Conservation (phyloP, 2,329 filamentous ascomycete genomes). For the Myriosclerotinia scirpicola region DNA sequence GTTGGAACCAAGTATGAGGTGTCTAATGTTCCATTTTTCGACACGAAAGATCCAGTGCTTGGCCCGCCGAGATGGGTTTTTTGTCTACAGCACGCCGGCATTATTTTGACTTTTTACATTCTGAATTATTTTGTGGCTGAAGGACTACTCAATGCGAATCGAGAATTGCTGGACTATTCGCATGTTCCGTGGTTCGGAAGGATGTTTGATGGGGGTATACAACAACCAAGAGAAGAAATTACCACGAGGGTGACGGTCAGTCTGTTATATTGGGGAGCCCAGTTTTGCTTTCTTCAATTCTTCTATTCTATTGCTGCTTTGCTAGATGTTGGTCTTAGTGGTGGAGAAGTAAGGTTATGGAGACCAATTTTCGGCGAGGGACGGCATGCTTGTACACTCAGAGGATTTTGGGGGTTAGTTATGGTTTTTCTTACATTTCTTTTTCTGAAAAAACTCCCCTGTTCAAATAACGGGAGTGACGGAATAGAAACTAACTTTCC, state of each 20-base stretch:
- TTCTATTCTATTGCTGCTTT: background rate
- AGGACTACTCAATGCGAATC: background rate
- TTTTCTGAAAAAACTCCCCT: background rate
- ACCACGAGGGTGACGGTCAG: background rate
- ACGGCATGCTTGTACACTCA: background rate
- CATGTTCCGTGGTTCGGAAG: background rate
- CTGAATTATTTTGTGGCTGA: background rate
- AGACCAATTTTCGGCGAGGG: background rate
- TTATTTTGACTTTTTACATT: background rate
- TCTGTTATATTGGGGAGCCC: background rate
- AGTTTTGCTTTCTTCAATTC: background rate
- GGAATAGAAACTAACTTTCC: background rate
- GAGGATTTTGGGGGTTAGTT: conserved; percentile 5
- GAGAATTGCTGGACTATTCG: background rate
- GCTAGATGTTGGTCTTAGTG: background rate
- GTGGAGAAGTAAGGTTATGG: background rate
- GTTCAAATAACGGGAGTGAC: too few species aligned
- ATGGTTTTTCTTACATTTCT: background rate
- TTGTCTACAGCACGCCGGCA: background rate
- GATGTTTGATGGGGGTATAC: background rate
- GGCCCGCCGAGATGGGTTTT: background rate
- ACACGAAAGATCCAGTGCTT: background rate
- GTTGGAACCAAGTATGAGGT: background rate
- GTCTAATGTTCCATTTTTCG: background rate
- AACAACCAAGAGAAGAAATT: background rate